phyloP scores from a whole-genome alignment of 352 stramenopile species.

The Globisporangium spinosum region DNA sequence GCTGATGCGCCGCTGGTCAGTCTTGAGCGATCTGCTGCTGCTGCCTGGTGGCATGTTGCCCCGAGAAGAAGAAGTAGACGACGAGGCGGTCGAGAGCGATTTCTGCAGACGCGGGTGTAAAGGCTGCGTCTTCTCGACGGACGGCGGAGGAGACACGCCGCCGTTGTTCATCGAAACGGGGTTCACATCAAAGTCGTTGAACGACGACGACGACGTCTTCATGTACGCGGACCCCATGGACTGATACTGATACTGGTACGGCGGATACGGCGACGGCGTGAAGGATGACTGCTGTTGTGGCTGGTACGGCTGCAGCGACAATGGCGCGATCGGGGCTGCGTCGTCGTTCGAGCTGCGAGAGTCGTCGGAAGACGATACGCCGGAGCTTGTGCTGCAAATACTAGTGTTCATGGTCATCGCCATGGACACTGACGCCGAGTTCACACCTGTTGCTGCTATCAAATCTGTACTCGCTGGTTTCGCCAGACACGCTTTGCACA shows the following conservation, averaged over 20 bases:
- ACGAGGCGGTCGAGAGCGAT: constrained; percentile 25
- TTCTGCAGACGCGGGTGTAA: constrained; percentile 20
- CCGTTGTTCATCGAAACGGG: constrained; percentile 16
- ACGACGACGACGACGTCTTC: constrained; percentile 36
- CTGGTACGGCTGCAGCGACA: constrained; percentile 2
- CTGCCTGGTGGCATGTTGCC: constrained; percentile 22
- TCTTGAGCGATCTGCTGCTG: constrained; percentile 32
- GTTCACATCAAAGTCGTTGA: constrained; percentile 48
- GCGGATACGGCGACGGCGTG: not conserved
- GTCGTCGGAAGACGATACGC: constrained; percentile 40
- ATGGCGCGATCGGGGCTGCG: constrained; percentile 10
- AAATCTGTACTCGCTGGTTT: constrained; percentile 42
- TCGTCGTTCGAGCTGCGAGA: constrained; percentile 28
- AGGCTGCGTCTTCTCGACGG: constrained; percentile 13
- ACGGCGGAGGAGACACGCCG: not conserved
- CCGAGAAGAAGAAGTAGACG: constrained; percentile 23
- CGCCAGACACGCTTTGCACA: constrained; percentile 75
- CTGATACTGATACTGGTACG: constrained; percentile 11
- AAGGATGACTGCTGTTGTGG: not conserved
- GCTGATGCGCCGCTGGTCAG: constrained; percentile 47
- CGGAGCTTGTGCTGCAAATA: constrained; percentile 41
- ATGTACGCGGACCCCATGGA: constrained; percentile 11
- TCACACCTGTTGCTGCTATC: not conserved
- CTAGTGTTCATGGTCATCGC: constrained; percentile 23
- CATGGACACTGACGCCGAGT: constrained; percentile 24